Evolutionary conservation across 768 basidiomycete species (phyloP), one percentile per base, ranked within the genome.

Genomic region (Tylopilus cervinicoccineus): DNA sequence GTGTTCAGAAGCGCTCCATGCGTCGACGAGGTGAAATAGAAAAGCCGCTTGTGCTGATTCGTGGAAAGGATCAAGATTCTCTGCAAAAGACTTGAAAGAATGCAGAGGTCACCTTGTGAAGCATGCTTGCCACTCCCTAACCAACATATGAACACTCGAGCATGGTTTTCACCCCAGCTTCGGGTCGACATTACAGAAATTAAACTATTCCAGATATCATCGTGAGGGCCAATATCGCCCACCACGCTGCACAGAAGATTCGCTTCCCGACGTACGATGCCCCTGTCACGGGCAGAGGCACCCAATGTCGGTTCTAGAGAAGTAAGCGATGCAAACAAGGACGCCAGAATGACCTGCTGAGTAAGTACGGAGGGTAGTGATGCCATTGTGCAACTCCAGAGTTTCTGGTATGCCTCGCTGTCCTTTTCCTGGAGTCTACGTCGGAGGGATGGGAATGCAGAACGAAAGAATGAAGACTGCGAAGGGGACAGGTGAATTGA

Each of bases 1-100:
- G 58, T 93, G 86, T 38, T 86, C 86, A 2, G 81, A 66, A 20
- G 83, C 77, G 5, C 85, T 74, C 95, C 95, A 98, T 0, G 75
- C 61, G 6, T 81, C 78, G 7, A 88, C 60, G 1, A 79, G 64
- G 39, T 64, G 70, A 32, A 72, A 64, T 20, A 86, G 65, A 28
- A 86, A 69, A 1, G 65, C 55, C 10, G 72, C 67, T 13, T 85
- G 70, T 16, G 68, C 82, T 57, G 51, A 42, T 54, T 20, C 22
- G 34, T 47, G 40, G 50, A 50, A 46, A 11, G 32, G 12, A 41
- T 57, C 33, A 64, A 16, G 33, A 42, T 38, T 24, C 10, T 17
- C 14, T 12, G 19, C 20, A 8, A 20, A 6, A n/a, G 7, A 14
- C 41, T 19, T 34, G 22, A 31, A 52, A 34, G 8, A 11, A 9